Evolutionary conservation across 169 alveolate species (phyloP), one percentile per base, ranked within the genome.

Genomic region (Besnoitia besnoiti): DNA sequence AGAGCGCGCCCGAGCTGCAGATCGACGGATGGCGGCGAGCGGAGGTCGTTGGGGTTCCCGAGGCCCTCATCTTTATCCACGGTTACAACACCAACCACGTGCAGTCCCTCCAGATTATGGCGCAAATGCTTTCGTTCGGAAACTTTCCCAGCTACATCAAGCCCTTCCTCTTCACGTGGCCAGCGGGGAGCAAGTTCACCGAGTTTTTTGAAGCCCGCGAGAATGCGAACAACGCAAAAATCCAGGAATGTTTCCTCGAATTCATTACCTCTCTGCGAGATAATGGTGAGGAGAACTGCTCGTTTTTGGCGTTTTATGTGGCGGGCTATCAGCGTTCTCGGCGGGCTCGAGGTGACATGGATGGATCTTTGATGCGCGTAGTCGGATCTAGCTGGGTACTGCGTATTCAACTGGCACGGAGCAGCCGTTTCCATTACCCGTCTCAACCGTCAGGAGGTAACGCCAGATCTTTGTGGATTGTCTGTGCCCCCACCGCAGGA

Each of bases 41-140:
- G 59, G 93, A 90, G 93, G 91, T 50, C 19, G 90, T 67, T 0
- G 94, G 90, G n/a, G 19, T 73, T 39, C 90, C 90, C 3, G 98
- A 97, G 90, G 98, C 96, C 42, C 95, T 97, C 44, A 92, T 97
- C 73, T 97, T 96, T 91, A 96, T 97, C 67, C 98, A 97, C 90
- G 98, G 98, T 24, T 97, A 97, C 91, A 97, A 97, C 94, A 96
- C 96, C 40, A 96, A 94, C 44, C 95, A 97, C 67, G 95, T 90
- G 47, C 97, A 91, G 80, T 55, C 90, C 30, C n/a, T 75, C 47
- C 85, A 61, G 85, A 39, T 75, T 10, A 46, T 76, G 91, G 96
- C 94, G 44, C 96, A 95, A 39, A 90, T 95, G 95, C 91, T 90
- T 30, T 92, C 95, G 2, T 93, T 95, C 49, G 95, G 96, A 0